Base-by-base conservation (phyloP, 163 green algal genomes). In the Prototheca wickerhamii region DNA sequence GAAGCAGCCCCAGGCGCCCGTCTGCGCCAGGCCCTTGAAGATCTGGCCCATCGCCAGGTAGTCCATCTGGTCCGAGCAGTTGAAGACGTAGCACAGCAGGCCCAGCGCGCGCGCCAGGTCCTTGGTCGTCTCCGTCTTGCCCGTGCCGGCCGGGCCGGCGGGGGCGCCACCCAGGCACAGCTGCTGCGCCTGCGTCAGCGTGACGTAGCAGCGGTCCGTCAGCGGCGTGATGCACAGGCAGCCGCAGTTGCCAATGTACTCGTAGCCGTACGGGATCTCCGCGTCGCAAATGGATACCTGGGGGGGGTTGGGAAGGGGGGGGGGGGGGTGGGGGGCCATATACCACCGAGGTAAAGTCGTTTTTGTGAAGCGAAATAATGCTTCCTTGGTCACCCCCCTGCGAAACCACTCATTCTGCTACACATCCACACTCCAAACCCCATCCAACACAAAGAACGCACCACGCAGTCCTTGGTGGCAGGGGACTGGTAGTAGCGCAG, bases 131-230 rank as follows among this genome's bases (percentile, higher is more conserved):
- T 97, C 90, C 20, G 90, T 97, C 81, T 97, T 97, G 61, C 89
- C 90, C 8, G 89, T 90, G 30, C 82, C 84, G 61, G 76, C 79
- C 42, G 72, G 81, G 31, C 78, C 78, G 30, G 78, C 74, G 12
- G 78, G 78, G 1, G 78, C 78, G 29, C 78, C 78, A 18, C 68
- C 69, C n/a, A 97, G 85, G 32, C 93, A 77, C 40, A 97, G 72
- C 17, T 85, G 79, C 80, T 96, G 87, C 15, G 90, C 91, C 60
- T 96, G 89, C 8, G 91, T 96, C 26, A 97, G 84, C 0, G 91
- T 97, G 73, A 97, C 96, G 82, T 96, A 96, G 86, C 91, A 97
- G 44, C 91, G 80, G 63, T 96, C 89, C 20, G 91, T 96, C 28
- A 97, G 82, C 0, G 89, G 91, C 29, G 91, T 97, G 75, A 97